Base-by-base conservation (phyloP, 1,139 yeast species). In the Pichia norvegensis region DNA sequence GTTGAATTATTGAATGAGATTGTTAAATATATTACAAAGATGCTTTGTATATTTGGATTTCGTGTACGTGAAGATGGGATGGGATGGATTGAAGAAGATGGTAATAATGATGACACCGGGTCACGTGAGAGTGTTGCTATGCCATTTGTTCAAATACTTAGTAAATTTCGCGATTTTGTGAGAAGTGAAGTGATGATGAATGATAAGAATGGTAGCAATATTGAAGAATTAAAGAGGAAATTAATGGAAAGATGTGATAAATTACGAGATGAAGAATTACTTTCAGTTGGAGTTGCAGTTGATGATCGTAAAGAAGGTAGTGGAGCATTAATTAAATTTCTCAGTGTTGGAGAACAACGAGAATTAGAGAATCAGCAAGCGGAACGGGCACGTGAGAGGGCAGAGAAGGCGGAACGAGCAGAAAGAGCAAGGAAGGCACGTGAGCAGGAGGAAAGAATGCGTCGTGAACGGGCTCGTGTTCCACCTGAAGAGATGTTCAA, bases 221-320 rank as follows among this genome's bases (percentile, higher is more conserved):
- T 70, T 47, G 42, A 47, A 45, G 65, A 43, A 79, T 73, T 87
- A 48, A 27, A 27, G 14, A 14, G n/a, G 5, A 13, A 10, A 27
- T 3, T 27, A 13, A 70, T 92, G 48, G 66, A 69, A 17, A 69
- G 78, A 5, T 73, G 83, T 45, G 92, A 83, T 59, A 62, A 61
- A 14, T 60, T 83, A 9, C 73, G 92, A 52, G 79, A 79, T 53
- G 63, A 65, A 16, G 94, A 85, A 41, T 68, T 92, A 55, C 68
- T 87, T 48, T 74, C 78, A 25, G 68, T 88, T 50, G 94, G 95
- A 23, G 85, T 92, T 29, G 79, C 94, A 0, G 70, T 92, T 44
- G 97, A 92, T 63, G 99, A 92, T 64, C 79, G 97, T 59, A 77
- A 81, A 29, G 85, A 78, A 49, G 88, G 82, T 17, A 73, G 72